Conservation (phyloP, 1,139 yeast genomes). For the Candida sp. region DNA sequence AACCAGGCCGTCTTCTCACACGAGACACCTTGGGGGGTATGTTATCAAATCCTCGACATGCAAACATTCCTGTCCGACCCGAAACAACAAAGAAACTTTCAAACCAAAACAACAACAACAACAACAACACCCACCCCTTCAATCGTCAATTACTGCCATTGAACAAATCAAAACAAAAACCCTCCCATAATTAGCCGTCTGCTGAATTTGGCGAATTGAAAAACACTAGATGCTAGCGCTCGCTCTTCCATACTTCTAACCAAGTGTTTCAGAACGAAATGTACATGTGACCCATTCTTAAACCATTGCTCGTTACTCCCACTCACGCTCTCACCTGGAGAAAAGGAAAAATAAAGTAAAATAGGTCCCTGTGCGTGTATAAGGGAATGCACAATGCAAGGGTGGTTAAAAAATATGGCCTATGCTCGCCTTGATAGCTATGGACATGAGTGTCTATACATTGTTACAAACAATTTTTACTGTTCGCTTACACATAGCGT, state of each 20-base stretch:
- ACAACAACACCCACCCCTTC: too few relatives aligned
- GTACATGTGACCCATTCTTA: not conserved
- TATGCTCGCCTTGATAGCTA: constrained; percentile 1
- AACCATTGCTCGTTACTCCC: not conserved
- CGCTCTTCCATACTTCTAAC: not conserved
- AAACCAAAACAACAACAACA: not conserved
- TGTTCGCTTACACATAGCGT: not conserved
- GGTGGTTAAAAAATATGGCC: not conserved
- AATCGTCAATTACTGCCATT: too few relatives aligned
- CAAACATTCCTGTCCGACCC: not conserved
- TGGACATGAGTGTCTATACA: not conserved
- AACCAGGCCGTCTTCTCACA: not conserved
- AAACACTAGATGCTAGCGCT: not conserved
- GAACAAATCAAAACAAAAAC: not conserved
- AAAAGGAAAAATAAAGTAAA: not conserved
- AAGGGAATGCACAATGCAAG: not conserved
- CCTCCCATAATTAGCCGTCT: not conserved
- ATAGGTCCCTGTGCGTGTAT: not conserved
- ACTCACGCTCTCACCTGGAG: too few relatives aligned
- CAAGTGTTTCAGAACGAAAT: not conserved
- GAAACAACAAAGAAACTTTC: not conserved
- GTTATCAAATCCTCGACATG: not conserved
- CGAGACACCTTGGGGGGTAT: not conserved
- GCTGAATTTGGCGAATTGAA: not conserved
- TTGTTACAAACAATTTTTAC: not conserved